Conservation (phyloP, 306 rosid genomes). For the Dalbergia cochinchinensis region DNA sequence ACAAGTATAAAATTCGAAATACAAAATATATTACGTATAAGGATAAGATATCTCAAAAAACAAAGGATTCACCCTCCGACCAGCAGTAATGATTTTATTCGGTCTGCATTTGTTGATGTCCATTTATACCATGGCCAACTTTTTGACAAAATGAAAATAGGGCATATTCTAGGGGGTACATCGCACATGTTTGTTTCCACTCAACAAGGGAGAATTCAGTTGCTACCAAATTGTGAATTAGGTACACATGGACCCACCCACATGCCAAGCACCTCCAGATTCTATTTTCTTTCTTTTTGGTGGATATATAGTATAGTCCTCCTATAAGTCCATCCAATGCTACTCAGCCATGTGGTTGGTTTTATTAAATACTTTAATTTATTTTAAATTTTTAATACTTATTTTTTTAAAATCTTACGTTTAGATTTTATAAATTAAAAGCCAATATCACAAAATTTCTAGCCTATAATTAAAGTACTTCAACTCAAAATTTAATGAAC, state of each 20-base stretch:
- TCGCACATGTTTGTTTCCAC: not conserved
- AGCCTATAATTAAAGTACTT: too few relatives aligned
- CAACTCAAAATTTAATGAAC: not conserved
- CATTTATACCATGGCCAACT: not conserved
- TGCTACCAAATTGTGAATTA: slow-evolving; percentile 13
- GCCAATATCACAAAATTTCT: too few relatives aligned
- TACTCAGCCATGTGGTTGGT: not conserved
- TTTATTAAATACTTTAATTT: too few relatives aligned
- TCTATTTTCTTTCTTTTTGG: not conserved
- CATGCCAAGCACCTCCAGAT: not conserved
- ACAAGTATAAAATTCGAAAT: too few relatives aligned
- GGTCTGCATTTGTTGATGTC: not conserved
- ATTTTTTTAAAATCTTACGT: too few relatives aligned
- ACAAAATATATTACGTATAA: too few relatives aligned
- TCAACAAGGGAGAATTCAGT: not conserved
- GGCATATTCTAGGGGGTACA: slow-evolving; percentile 19
- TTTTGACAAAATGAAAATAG: slow-evolving; percentile 10
- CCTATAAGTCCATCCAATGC: not conserved
- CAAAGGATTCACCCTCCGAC: too few relatives aligned
- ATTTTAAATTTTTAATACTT: too few relatives aligned
- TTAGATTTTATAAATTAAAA: too few relatives aligned
- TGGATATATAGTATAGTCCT: not conserved
- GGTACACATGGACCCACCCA: slow-evolving; percentile 20
- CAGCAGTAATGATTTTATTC: not conserved
- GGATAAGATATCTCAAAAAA: too few relatives aligned